Percentiles rank a stretch among this genome's conserved stretches.
Conservation (phyloP, 1,284 basidiomycete genomes). For the Ganoderma leucocontextum region DNA sequence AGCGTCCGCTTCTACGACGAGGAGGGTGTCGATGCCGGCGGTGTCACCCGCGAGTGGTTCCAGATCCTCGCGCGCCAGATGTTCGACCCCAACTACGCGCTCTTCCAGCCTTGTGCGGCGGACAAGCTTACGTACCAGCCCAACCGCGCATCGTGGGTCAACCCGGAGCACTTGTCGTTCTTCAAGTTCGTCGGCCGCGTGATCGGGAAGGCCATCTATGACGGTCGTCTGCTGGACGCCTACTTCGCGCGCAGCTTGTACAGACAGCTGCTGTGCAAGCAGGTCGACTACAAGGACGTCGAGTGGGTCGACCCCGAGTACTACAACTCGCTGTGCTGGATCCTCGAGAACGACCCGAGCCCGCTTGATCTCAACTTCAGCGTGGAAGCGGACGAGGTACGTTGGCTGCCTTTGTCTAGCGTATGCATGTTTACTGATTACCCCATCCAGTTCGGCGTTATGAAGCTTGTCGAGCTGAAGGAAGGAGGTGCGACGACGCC, state of each 20-base stretch:
- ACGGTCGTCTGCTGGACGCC: constrained; percentile 95
- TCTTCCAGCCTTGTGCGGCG: constrained; percentile 97
- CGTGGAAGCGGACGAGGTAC: constrained; percentile 90
- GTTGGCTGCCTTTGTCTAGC: constrained; percentile 35
- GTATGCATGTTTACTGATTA: constrained; percentile 6
- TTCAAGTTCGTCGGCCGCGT: constrained; percentile 99
- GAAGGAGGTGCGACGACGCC: constrained; percentile 82
- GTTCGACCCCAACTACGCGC: constrained; percentile 99
- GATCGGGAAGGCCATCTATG: constrained; percentile 96
- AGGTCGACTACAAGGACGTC: constrained; percentile 92
- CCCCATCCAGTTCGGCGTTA: constrained; percentile 80
- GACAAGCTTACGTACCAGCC: constrained; percentile 96
- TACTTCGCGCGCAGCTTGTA: constrained; percentile 98
- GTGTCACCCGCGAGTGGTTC: constrained; percentile 99
- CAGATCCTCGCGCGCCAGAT: constrained; percentile 97
- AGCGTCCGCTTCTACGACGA: constrained; percentile 97
- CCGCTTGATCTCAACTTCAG: constrained; percentile 88
- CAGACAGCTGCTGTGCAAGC: constrained; percentile 90
- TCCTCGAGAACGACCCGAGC: constrained; percentile 90
- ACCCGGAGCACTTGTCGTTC: constrained; percentile 95
- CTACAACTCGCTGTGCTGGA: constrained; percentile 93
- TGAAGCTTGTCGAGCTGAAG: constrained; percentile 87
- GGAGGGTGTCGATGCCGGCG: constrained; percentile 98
- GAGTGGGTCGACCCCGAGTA: constrained; percentile 98
- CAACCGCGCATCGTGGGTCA: constrained; percentile 94